These are phyloP conservation scores for Botrytis tulipae DNA, from an alignment of 2,329 filamentous ascomycete species.

Conservation along the genomic window DNA sequence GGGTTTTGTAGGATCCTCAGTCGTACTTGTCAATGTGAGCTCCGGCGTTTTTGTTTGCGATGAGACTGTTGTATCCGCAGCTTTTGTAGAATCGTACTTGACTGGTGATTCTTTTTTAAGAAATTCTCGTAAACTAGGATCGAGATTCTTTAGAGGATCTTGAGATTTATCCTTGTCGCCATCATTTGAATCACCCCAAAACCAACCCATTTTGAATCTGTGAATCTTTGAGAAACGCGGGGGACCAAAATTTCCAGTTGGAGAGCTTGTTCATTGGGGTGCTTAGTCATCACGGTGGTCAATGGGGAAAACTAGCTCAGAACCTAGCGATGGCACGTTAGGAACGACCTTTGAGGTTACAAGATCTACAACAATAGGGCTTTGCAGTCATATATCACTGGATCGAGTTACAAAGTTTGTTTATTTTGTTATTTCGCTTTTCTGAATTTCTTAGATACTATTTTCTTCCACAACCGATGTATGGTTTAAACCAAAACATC, in stretches of 20 bases:
- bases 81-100: conserved; percentile 41
- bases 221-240: background rate
- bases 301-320: background rate
- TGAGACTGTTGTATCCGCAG: conserved; percentile 23
- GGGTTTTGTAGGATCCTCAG: conserved; percentile 22
- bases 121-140: conserved; percentile 63
- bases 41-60: conserved; percentile 16
- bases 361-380: no score
- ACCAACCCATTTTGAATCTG: conserved; percentile 38
- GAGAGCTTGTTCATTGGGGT: background rate
- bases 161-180: conserved; percentile 36
- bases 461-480: background rate
- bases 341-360: background rate
- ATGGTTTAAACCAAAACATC: background rate
- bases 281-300: conserved; percentile 6
- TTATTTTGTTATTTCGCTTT: no score
- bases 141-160: conserved; percentile 60
- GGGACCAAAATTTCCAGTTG: conserved; percentile 11
- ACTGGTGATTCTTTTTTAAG: conserved; percentile 64
- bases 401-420: no score
- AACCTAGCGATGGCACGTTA: background rate
- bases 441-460: background rate
- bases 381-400: no score
- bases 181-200: conserved; percentile 36
- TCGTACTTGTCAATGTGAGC: conserved; percentile 21